Evolutionary conservation across 495 filamentous ascomycete species (phyloP), one percentile per base, ranked within the genome.

Genomic region (Cairneyella variabilis): DNA sequence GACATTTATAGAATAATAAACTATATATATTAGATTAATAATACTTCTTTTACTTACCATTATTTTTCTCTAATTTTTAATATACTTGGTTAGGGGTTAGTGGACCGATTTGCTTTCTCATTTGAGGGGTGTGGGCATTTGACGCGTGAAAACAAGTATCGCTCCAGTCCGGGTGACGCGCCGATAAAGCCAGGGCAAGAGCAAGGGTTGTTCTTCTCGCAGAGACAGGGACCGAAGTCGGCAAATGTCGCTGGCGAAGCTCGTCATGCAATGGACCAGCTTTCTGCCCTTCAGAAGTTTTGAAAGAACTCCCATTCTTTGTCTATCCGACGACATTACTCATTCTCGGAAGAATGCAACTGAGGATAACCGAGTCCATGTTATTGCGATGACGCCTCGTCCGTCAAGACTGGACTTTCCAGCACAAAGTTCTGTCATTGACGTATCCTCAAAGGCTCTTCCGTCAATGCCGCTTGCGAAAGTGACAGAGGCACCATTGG

Each of bases 321-420:
- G 28, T 7, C 6, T 32, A 6, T 32, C 28, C 7, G 28, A 6
- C 6, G 7, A 7, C 28, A 14, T 32, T 32, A 14, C 7, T 32
- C 28, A 32, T n/a, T n/a, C 28, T 32, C 28, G 28, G 6, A 7
- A 7, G 28, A 32, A 7, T 32, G 6, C 28, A 32, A 7, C 28
- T 32, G 7, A 7, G 28, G 28, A 14, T 14, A 32, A 7, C 14
- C 14, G 14, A 14, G 7, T 14, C 28, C 14, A 32, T 32, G 28
- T 32, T 32, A 6, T 32, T 32, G 28, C 14, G 7, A 32, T 32
- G 28, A 32, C 28, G 14, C 7, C 28, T 6, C 28, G 7, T 7
- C 28, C 6, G 11, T 36, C 58, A 11, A 49, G 54, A 28, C 20
- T 61, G 44, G 43, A 44, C 2, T 22, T 27, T 8, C 28, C 58